Base-by-base conservation (phyloP, 495 filamentous ascomycete genomes). In the Podospora appendiculata region DNA sequence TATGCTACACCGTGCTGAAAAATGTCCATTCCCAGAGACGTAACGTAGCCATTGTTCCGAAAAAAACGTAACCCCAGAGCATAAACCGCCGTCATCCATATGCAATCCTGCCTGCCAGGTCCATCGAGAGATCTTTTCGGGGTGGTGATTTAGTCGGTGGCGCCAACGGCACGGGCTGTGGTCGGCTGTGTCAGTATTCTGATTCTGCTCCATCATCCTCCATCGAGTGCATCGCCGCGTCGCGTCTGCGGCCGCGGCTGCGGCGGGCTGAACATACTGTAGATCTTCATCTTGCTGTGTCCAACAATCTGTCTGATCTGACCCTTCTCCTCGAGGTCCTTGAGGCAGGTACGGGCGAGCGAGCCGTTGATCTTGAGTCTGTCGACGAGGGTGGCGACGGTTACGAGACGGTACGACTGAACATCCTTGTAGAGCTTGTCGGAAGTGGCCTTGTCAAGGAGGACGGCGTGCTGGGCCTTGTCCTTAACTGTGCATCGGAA, bases 331-430 rank as follows among this genome's bases (percentile, higher is more conserved):
- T 99, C 93, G 57, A 99, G 78, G 72, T 99, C 94, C 66, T 79
- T 82, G 53, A 99, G 80, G 72, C 88, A 90, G 72, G 79, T 76
- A 66, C 94, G 84, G 59, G 94, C 94, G 65, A 99, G 79, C 65
- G 87, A 91, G 68, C 94, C 94, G 79, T 99, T 99, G 83, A 99
- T 96, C 90, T 99, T 99, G 72, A 96, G 84, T 70, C 94, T 82
- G 72, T 99, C 94, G 82, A 99, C 94, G 63, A 99, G 91, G 63
- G 87, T 90, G 63, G 94, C 89, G 68, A 97, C 88, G 65, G 94
- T 99, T 81, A 99, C 88, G 75, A 99, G 90, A 66, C 94, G 90
- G 87, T 96, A 99, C 56, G 94, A 95, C 76, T 97, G 93, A 61
- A 99, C 94, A 81, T 96, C 91, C 80, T 96, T 96, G 80, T 93